Base-by-base conservation (phyloP, 352 stramenopile species). In the Phytopythium aichiense region DNA sequence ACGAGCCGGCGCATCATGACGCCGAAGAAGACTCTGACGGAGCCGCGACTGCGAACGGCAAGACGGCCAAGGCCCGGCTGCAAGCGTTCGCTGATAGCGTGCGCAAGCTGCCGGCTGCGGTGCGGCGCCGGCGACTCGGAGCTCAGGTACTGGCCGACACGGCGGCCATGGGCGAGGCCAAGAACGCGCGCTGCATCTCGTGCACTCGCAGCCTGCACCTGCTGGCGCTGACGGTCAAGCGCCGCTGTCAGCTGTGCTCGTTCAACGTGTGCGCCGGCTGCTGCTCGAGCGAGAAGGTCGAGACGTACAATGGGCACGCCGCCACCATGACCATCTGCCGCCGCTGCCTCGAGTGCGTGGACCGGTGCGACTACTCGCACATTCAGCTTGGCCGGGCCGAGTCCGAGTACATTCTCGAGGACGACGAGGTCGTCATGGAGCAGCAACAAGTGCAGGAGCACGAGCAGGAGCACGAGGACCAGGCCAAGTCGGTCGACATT, bases 251-350 rank as follows among this genome's bases (percentile, higher is more conserved):
- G 18, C 60, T 86, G 7, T 86, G 76, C 38, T 69, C 65, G 16
- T 81, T 84, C 67, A 72, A 72, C 35, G 74, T 83, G 12, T 86
- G 76, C 55, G 71, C 68, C 4, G 54, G 64, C 25, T 86, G 76
- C 55, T 79, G 67, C 65, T 66, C 67, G 12, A 63, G 60, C 12
- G 63, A 86, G 35, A 73, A 61, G 23, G 66, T 86, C 7, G 76
- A 86, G 52, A 80, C 71, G 4, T 70, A 61, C 56, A 79, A 70
- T 31, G 71, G 73, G 2, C 60, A 77, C 15, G 38, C 68, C n/a
- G 40, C 58, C n/a, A 42, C 49, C 5, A 71, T 82, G 49, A 60
- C 64, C 2, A 64, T 82, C 22, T 85, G 76, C 51, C 70, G 46
- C 33, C 76, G 73, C 42, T 85, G 76, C 23, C 60, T 80, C 7